A percentile compares a stretch with the other conserved stretches of the same genome.
Evolutionary conservation across 192 early-diverging fungal genomes (phyloP).

Genomic region (Coemansia sp.): DNA sequence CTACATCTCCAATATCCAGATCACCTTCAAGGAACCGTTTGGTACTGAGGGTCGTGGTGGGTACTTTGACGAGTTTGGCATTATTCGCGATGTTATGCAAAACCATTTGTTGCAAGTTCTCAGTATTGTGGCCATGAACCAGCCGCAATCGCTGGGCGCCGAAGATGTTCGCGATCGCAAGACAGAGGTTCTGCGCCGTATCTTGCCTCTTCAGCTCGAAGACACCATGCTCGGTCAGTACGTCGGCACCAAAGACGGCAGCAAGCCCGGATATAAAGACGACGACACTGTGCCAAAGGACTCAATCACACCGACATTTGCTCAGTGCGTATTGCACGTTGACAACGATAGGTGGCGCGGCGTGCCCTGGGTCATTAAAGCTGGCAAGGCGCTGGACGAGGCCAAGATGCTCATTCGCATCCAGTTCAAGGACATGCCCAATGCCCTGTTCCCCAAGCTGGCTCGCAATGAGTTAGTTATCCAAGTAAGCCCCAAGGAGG

Average conservation of each 20-base stretch:
- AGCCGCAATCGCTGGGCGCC: constrained; percentile 76
- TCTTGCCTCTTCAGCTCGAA: constrained; percentile 71
- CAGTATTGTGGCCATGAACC: constrained; percentile 91
- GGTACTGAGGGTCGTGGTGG: constrained; percentile 96
- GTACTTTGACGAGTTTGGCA: constrained; percentile 98
- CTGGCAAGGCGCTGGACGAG: constrained; percentile 86
- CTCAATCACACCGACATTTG: constrained; percentile 88
- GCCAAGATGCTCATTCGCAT: constrained; percentile 91
- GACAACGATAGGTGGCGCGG: constrained; percentile 90
- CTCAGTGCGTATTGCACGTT: constrained; percentile 80
- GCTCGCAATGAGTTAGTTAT: constrained; percentile 94
- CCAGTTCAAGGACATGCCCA: constrained; percentile 90
- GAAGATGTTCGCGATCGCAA: constrained; percentile 95
- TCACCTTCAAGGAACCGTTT: constrained; percentile 96
- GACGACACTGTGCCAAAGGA: constrained; percentile 85
- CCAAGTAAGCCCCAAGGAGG: constrained; percentile 90
- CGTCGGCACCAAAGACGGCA: constrained; percentile 70
- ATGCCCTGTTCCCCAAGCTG: constrained; percentile 70
- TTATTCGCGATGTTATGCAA: constrained; percentile 95
- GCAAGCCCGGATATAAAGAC: constrained; percentile 85
- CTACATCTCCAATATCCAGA: constrained; percentile 88
- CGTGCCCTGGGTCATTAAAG: constrained; percentile 68
- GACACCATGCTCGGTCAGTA: constrained; percentile 92
- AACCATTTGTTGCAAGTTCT: constrained; percentile 93
- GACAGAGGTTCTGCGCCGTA: constrained; percentile 81